These are phyloP conservation scores for Coffea humblotiana DNA, from an alignment of 305 asterid species.

Conservation along the genomic window DNA sequence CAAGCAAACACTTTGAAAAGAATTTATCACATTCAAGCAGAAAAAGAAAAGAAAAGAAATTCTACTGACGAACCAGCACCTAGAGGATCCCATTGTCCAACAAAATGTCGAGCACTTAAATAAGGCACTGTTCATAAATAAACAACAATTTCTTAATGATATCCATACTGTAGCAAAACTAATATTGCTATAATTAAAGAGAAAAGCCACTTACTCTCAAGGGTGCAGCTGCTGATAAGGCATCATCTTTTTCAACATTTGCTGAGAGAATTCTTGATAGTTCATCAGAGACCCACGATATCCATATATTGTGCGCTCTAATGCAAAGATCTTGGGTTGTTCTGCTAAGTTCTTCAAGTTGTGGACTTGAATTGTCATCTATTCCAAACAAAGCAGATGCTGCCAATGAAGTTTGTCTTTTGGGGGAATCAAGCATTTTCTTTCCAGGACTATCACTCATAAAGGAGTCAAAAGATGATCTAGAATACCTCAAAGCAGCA, in stretches of 20 bases:
- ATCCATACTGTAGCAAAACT: background rate
- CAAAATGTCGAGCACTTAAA: background rate
- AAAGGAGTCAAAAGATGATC: slow-evolving; percentile 45
- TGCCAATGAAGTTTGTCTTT: slow-evolving; percentile 65
- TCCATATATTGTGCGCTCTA: slow-evolving; percentile 90
- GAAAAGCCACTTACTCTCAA: slow-evolving; percentile 61
- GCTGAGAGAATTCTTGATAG: slow-evolving; percentile 58
- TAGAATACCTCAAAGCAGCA: slow-evolving; percentile 42
- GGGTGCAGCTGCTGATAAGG: slow-evolving; percentile 72
- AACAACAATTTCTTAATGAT: background rate
- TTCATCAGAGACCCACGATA: slow-evolving; percentile 82
- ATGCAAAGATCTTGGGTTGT: slow-evolving; percentile 75
- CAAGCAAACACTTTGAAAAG: background rate
- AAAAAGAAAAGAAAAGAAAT: background rate
- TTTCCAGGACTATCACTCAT: slow-evolving; percentile 55
- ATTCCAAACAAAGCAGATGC: slow-evolving; percentile 71
- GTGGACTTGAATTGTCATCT: slow-evolving; percentile 76
- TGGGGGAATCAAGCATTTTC: slow-evolving; percentile 59
- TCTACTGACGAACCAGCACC: background rate
- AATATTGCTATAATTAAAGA: background rate
- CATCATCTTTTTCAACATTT: slow-evolving; percentile 73
- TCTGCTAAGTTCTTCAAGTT: slow-evolving; percentile 73
- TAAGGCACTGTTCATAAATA: background rate
- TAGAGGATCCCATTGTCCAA: background rate
- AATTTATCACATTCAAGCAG: background rate